Conservation (phyloP, 73 alveolate species). For the Tetrahymena malaccensis region DNA sequence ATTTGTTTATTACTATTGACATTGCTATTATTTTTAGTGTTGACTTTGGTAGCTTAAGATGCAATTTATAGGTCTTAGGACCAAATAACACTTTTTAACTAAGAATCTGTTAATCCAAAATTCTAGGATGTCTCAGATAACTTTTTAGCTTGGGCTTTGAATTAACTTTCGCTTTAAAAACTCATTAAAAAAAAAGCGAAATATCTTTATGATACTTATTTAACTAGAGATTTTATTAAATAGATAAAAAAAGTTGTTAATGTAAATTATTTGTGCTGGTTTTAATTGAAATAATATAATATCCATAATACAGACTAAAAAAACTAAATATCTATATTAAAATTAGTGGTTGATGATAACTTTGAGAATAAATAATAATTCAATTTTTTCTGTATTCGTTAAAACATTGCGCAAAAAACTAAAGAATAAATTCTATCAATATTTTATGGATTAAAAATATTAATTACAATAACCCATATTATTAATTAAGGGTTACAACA, state of each 20-base stretch:
- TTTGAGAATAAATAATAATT: background rate
- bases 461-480: background rate
- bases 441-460: no score
- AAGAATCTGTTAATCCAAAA: background rate
- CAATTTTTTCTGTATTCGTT: background rate
- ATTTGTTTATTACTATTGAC: background rate
- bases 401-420: background rate
- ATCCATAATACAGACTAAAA: background rate
- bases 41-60: background rate
- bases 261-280: background rate
- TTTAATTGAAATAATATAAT: no score
- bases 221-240: background rate
- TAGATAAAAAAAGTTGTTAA: background rate
- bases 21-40: background rate
- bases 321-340: background rate
- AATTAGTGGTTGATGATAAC: background rate
- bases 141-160: background rate
- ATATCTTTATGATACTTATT: background rate
- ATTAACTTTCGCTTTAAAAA: background rate
- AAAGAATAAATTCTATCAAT: background rate
- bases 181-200: background rate
- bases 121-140: background rate
- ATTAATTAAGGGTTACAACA: background rate
- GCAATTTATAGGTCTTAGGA: background rate
- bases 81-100: no score